Evolutionary conservation across 495 filamentous ascomycete genomes (phyloP), one percentile per base, ranked within the genome.

Genomic region (Hypoxylon cercidicola): DNA sequence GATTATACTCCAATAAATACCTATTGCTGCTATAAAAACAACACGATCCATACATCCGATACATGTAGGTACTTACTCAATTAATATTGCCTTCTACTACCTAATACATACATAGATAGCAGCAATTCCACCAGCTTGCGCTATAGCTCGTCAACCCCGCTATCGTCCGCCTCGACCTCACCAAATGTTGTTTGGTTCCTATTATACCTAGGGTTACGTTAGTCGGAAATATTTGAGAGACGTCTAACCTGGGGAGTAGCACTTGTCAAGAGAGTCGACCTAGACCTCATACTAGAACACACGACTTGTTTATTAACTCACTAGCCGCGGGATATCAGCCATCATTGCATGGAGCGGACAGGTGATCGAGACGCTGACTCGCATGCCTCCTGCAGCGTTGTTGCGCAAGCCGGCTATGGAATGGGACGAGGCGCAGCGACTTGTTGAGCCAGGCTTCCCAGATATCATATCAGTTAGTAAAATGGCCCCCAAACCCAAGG

Each of bases 91-190:
- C 25, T 28, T 28, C 25, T 28, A 28, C 25, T 28, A 28, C 25
- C 25, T 28, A n/a, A 18, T 34, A 35, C 40, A 44, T 37, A 13
- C 40, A 21, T 30, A 41, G 25, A 7, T 28, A 28, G 25, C 25
- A 28, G 25, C 34, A 37, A 37, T 37, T 37, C 9, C 34, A 37
- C 10, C 13, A 37, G 25, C 25, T 59, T 66, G 41, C 50, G 49
- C 47, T 15, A 64, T 19, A 56, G 56, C 47, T 55, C 57, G 39
- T 16, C 55, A 28, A 64, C 66, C 54, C 70, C 70, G 68, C 70
- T 35, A 60, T 70, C 57, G 56, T 64, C 63, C 67, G 70, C 68
- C 64, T 63, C 64, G 57, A 65, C 44, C 23, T 49, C 34, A 25
- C 20, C 3, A 40, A 51, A 13, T 32, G 6, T 60, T 2, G 30